Conservation (phyloP, 306 rosid genomes). For the Citrullus mucosospermus region DNA sequence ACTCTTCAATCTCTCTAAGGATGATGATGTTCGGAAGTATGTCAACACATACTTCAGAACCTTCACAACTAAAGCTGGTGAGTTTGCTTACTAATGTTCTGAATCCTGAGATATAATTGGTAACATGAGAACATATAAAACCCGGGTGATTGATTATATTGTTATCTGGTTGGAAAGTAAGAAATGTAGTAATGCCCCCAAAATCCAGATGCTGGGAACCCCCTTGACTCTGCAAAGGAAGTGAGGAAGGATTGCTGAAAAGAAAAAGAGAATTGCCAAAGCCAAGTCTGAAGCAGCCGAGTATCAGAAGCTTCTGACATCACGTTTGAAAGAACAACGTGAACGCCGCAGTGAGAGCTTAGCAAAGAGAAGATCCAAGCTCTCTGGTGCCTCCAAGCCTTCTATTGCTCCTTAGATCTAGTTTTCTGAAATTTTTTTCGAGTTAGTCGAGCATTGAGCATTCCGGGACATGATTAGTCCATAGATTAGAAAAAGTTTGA, state of each 20-base stretch:
- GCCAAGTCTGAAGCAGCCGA: constrained; percentile 47
- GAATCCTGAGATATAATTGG: background rate
- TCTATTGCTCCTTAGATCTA: constrained; percentile 22
- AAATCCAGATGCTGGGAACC: constrained; percentile 55
- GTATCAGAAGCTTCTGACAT: constrained; percentile 45
- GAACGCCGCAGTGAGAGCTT: constrained; percentile 51
- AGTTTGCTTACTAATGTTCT: background rate
- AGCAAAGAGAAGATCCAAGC: constrained; percentile 53
- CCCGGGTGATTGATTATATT: background rate
- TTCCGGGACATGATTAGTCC: background rate
- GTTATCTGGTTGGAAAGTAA: constrained; percentile 20
- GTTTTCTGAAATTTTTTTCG: background rate
- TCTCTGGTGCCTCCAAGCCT: constrained; percentile 45
- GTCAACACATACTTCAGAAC: constrained; percentile 47
- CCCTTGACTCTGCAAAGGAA: constrained; percentile 51
- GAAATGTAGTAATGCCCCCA: constrained; percentile 46
- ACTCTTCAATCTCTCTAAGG: constrained; percentile 48
- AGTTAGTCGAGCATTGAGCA: background rate
- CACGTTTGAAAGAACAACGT: constrained; percentile 51
- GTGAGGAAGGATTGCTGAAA: constrained; percentile 38
- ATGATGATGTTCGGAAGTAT: constrained; percentile 49
- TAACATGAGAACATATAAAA: background rate
- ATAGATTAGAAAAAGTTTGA: background rate
- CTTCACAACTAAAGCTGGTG: constrained; percentile 31
- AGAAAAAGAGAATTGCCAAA: constrained; percentile 45